Base-by-base conservation (phyloP, 345 rosid species). In the Capsella bursapastoris region DNA sequence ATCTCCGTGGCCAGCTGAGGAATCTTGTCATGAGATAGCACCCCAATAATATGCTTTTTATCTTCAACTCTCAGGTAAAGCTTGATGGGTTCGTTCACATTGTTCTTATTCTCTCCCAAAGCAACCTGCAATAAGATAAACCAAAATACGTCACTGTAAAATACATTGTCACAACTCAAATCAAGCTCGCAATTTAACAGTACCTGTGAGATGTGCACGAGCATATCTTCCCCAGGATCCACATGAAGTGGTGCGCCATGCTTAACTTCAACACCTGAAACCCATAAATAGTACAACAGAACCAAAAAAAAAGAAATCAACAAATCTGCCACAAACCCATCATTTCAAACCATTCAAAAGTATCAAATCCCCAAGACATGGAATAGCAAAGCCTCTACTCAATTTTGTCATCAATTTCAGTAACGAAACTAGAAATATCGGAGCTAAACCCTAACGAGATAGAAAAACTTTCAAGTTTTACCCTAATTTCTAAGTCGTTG, bases 131-230 rank as follows among this genome's bases (percentile, higher is more conserved):
- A 9, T n/a, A 29, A 49, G 8, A 53, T 1, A 77, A 7, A 28
- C 29, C 28, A 63, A 64, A 60, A 37, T 8, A 38, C 28, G 31
- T 40, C 37, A 5, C 66, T 28, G 16, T 35, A 60, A 53, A 37
- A 51, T 8, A 1, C 25, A 25, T 8, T 29, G 5, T 10, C 1
- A 22, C 2, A 72, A 74, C 35, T 4, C 45, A 71, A 45, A 2
- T 16, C 51, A 75, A 31, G 8, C 8, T 50, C 11, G 11, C 3
- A 62, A 63, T 44, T 47, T 37, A 35, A 56, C 50, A 28, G 25
- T 53, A 90, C 96, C 89, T 78, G 91, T 37, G 93, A 90, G 70
- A 87, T 82, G 81, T 86, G 96, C 73, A 88, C 38, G 22, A 85
- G 10, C 78, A 57, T 75, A 7, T 53, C 71, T 55, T 14, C 70